phyloP scores from a whole-genome alignment of 2,329 filamentous ascomycete genomes.

The Ophiosphaerella herpotricha region DNA sequence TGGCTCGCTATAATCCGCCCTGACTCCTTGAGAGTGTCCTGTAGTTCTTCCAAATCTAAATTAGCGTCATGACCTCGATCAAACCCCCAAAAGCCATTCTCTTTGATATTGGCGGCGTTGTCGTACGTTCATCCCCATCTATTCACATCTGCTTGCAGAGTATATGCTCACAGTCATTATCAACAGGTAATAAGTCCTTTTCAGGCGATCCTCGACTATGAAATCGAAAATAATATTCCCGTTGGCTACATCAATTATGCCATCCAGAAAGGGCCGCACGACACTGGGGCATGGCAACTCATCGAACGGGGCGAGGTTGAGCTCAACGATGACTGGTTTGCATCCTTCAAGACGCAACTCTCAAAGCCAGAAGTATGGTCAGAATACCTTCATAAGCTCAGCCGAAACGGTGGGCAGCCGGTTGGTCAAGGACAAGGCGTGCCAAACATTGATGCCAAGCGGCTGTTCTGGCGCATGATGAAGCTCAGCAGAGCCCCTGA shows the following conservation, averaged over 20 bases:
- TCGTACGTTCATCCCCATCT: conserved; percentile 66
- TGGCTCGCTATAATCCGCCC: conserved; percentile 21
- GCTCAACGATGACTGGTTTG: conserved; percentile 76
- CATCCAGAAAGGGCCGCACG: conserved; percentile 76
- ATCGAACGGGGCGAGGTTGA: conserved; percentile 83
- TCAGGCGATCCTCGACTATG: conserved; percentile 91
- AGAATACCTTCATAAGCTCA: conserved; percentile 54
- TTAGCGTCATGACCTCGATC: conserved; percentile 9
- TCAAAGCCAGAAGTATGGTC: conserved; percentile 70
- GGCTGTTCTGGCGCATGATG: conserved; percentile 94
- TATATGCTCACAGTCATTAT: conserved; percentile 1
- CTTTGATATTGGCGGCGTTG: conserved; percentile 96
- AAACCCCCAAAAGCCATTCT: conserved; percentile 53
- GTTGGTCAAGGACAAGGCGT: conserved; percentile 49
- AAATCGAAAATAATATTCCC: conserved; percentile 74
- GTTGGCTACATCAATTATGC: conserved; percentile 90
- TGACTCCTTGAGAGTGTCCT: conserved; percentile 13
- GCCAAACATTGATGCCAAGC: conserved; percentile 75
- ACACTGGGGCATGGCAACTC: conserved; percentile 79
- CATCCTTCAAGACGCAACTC: conserved; percentile 75
- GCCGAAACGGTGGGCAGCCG: conserved; percentile 49
- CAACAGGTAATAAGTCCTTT: conserved; percentile 84
- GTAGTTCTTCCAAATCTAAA: not conserved
- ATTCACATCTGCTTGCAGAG: not conserved
- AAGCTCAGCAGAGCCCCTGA: conserved; percentile 70